Percentiles rank a stretch among this genome's conserved stretches.
Evolutionary conservation across 1,284 basidiomycete genomes (phyloP).

Genomic region (Hypsizygus ulmarius): DNA sequence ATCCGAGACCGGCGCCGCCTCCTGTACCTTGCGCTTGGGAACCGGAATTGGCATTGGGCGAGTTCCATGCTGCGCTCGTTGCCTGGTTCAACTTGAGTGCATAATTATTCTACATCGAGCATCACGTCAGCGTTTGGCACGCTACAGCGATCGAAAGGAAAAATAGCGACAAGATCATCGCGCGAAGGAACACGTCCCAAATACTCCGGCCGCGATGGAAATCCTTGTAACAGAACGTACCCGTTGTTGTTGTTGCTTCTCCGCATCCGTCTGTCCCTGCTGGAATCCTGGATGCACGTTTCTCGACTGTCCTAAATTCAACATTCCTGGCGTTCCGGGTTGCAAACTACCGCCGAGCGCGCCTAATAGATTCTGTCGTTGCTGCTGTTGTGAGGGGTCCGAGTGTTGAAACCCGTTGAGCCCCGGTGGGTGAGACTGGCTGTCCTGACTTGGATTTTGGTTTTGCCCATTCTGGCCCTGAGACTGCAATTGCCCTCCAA

Average conservation of each 20-base stretch:
- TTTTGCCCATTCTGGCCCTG: slow-evolving; percentile 34
- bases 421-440: slow-evolving; percentile 63
- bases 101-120: slow-evolving; percentile 47
- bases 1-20: slow-evolving; percentile 4
- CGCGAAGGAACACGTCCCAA: slow-evolving; percentile 6
- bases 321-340: slow-evolving; percentile 60
- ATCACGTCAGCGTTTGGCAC: slow-evolving; percentile 21
- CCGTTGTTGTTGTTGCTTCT: slow-evolving; percentile 69
- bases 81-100: slow-evolving; percentile 61
- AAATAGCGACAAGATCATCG: slow-evolving; percentile 11
- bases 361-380: slow-evolving; percentile 55
- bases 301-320: slow-evolving; percentile 60
- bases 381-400: slow-evolving; percentile 43
- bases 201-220: slow-evolving; percentile 7
- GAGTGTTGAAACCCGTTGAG: slow-evolving; percentile 63
- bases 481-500: slow-evolving; percentile 57
- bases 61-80: slow-evolving; percentile 62
- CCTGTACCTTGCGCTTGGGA: slow-evolving; percentile 33
- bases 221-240: slow-evolving; percentile 42
- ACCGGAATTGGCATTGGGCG: slow-evolving; percentile 44
- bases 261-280: slow-evolving; percentile 51
- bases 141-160: slow-evolving; percentile 15
- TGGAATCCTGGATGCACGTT: slow-evolving; percentile 62
- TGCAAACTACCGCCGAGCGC: slow-evolving; percentile 41
- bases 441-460: slow-evolving; percentile 37